Base-by-base conservation (phyloP, 2,329 filamentous ascomycete species). In the Ascocoryne sarcoides region DNA sequence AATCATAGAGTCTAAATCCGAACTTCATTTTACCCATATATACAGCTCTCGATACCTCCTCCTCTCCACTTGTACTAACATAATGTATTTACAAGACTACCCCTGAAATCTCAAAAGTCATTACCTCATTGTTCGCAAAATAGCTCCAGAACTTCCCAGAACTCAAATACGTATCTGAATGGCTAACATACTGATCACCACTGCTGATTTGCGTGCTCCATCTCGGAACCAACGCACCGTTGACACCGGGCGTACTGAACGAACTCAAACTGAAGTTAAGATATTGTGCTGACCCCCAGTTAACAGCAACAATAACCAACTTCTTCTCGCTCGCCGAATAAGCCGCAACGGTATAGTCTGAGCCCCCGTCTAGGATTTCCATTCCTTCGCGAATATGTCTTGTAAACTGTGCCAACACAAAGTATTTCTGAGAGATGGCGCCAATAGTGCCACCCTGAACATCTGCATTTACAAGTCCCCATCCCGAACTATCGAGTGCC, bases 301-400 rank as follows among this genome's bases (percentile, higher is more conserved):
- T 68, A 10, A 62, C 59, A 4, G 60, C 62, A 4, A 65, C 61
- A 40, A 66, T 59, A 10, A 65, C 48, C 38, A 66, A 51, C 51
- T 58, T 65, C 39, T 55, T 50, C 4, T 32, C 50, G 17, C 33
- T 35, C 2, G 52, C 39, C 33, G 67, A 62, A 37, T 66, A 66
- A 10, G 65, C 65, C 15, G 63, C 64, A 8, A 65, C 56, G 1
- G 58, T 56, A 36, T 62, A 58, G 31, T 61, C 57, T 31, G 54
- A 46, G 0, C 62, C 61, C 2, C 53, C 59, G 38, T 62, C 59
- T 5, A 67, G 45, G 20, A 67, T 62, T 1, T 49, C 49, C 64
- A 67, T 66, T 2, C 63, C 64, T 2, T 57, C 54, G 1, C 61
- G 55, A 30, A 68, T 63, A 42, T 68, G 65, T 17, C 65, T 58